Base-by-base conservation (phyloP, 805 yeast species). In the Candida piceae region DNA sequence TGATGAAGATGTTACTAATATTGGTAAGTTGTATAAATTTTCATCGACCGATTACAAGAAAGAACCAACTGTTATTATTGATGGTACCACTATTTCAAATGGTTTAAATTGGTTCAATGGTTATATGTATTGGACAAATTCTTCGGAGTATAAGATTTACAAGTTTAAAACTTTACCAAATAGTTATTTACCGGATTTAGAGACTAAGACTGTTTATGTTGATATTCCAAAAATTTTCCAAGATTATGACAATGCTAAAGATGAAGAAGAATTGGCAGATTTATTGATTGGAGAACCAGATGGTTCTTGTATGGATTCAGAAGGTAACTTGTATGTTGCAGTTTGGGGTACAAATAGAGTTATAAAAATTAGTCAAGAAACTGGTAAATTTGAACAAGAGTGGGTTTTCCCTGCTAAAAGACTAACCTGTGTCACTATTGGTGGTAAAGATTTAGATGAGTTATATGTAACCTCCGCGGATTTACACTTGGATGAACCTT, bases 391-490 rank as follows among this genome's bases (percentile, higher is more conserved):
- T 12, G 55, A 76, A 16, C 72, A 72, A 45, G 70, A 69, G 34
- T 72, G 67, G 49, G 34, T 57, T 5, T 53, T 87, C 36, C 95
- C 95, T 1, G 70, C 78, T 4, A 55, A 64, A 16, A 66, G 80
- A 41, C 58, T 81, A 35, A 72, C 85, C 4, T 84, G 94, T 45
- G 79, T 80, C 28, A 70, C 80, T 2, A 69, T 83, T 40, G 81
- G 83, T n/a, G 94, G 88, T 6, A 53, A 55, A 18, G 58, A 75
- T 15, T 52, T 64, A 37, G 72, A 76, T 50, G 80, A 77, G 34
- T 45, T 87, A 38, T 80, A 72, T 49, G 74, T 86, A 25, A 83
- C 94, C 4, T 70, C 80, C 15, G 95, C 82, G 2, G 75, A 76
- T 45, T 52, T 64, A 39, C 55, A 72, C 33, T 62, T 69, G 35